Evolutionary conservation across 495 filamentous ascomycete species (phyloP), one percentile per base, ranked within the genome.

Genomic region (Lepraria neglecta): DNA sequence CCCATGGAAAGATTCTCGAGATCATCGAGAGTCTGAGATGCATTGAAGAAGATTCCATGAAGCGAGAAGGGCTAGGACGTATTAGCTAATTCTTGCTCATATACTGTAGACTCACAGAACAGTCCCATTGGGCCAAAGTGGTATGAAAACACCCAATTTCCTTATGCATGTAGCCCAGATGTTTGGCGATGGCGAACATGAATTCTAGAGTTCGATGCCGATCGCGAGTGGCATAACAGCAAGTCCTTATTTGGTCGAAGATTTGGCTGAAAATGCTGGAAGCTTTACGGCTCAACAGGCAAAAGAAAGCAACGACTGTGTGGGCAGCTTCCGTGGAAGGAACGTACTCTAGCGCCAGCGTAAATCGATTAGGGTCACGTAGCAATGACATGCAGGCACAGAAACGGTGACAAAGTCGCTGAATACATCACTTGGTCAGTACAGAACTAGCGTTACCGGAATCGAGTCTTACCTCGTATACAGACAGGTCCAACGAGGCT

Each of bases 321-420:
- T 28, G 33, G 14, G 27, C 10, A 43, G 19, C n/a, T 56, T 40
- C 42, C 12, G 24, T 21, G 33, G 38, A 35, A 56, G 14, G 14
- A 35, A 3, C 38, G 15, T 43, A 17, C 11, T 12, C 9, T 40
- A 40, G 7, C 7, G 19, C 35, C 17, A 56, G 2, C 4, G 53
- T 56, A 21, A 21, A 56, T 42, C 42, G 11, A 31, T 56, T 42
- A 27, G 35, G 33, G 19, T 27, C 33, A 43, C 33, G 53, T 40
- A 56, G 38, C 19, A 56, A 43, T 3, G 33, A 42, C 10, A 56
- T 42, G 33, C 53, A 43, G n/a, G 53, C 53, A 17, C 35, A 56
- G 53, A 56, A 17, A 56, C 53, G 53, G 21, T 40, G 35, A 27
- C 53, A 56, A 38, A 56, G 33, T 12, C 53, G 4, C 53, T 56